These are phyloP conservation scores for Russula lepida DNA, from an alignment of 768 basidiomycete species.

Conservation along the genomic window DNA sequence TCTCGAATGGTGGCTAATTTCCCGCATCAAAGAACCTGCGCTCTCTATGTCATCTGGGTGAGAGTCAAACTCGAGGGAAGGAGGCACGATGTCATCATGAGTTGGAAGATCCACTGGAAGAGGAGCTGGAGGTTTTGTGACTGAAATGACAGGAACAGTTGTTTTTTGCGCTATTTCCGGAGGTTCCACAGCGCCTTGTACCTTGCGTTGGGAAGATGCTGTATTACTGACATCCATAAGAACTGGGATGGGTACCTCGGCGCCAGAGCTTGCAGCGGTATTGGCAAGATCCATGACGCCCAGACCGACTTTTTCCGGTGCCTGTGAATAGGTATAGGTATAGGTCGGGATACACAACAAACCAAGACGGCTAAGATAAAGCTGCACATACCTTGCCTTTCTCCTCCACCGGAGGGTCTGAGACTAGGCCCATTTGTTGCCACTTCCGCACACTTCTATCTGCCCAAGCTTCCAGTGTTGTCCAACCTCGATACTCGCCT, in stretches of 20 bases:
- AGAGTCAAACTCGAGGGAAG: constrained; percentile 32
- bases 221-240: constrained; percentile 30
- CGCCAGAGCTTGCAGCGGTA: constrained; percentile 23
- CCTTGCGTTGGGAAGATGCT: constrained; percentile 10
- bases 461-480: constrained; percentile 86
- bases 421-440: constrained; percentile 69
- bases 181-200: constrained; percentile 14
- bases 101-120: constrained; percentile 64
- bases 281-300: constrained; percentile 33
- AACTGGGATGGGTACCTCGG: constrained; percentile 57
- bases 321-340: constrained; percentile 25
- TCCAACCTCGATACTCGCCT: constrained; percentile 90
- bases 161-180: constrained; percentile 18
- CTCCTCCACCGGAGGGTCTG: constrained; percentile 33
- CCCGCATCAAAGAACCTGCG: constrained; percentile 20
- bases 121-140: constrained; percentile 66
- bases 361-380: background rate
- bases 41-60: constrained; percentile 22
- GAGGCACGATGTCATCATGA: constrained; percentile 44
- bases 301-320: constrained; percentile 37
- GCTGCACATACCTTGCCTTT: constrained; percentile 41
- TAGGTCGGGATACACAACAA: background rate
- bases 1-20: constrained; percentile 12
- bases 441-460: constrained; percentile 82
- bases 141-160: constrained; percentile 45